These are phyloP conservation scores for Teratosphaeria destructans DNA, from an alignment of 2,329 filamentous ascomycete species.

Conservation along the genomic window DNA sequence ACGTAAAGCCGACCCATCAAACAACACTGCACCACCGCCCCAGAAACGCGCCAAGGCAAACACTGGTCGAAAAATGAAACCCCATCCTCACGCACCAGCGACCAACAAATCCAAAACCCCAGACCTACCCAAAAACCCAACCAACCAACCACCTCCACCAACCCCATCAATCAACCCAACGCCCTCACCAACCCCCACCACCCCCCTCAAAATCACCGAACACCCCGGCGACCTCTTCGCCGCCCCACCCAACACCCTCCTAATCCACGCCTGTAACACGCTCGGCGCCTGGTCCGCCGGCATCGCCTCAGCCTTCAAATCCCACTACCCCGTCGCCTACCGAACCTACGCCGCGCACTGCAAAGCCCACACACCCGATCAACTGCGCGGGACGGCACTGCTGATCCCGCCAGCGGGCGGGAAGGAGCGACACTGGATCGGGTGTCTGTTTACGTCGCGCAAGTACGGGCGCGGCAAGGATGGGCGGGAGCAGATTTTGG, in stretches of 20 bases:
- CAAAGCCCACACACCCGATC: conserved; percentile 18
- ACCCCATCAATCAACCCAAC: not conserved
- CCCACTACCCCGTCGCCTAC: conserved; percentile 42
- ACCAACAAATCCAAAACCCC: not conserved
- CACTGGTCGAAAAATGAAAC: not conserved
- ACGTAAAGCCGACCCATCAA: not conserved
- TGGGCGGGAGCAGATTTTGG: conserved; percentile 34
- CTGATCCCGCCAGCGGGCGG: conserved; percentile 35
- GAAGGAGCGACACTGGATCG: conserved; percentile 40
- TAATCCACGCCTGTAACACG: conserved; percentile 53
- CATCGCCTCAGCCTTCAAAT: conserved; percentile 44
- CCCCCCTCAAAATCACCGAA: conserved; percentile 10
- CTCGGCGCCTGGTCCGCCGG: conserved; percentile 48
- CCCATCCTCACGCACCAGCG: not conserved
- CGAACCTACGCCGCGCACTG: conserved; percentile 40
- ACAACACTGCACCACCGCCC: not conserved
- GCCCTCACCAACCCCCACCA: not conserved
- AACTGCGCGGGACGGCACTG: conserved; percentile 37
- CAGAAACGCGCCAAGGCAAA: not conserved
- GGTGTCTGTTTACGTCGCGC: conserved; percentile 48
- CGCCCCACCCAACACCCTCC: conserved; percentile 38
- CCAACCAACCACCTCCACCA: not conserved
- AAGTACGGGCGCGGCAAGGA: conserved; percentile 38
- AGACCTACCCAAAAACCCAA: not conserved
- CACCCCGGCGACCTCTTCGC: conserved; percentile 41